These are phyloP conservation scores for Microcyclosporella mali DNA, from an alignment of 2,329 filamentous ascomycete genomes.

Conservation along the genomic window DNA sequence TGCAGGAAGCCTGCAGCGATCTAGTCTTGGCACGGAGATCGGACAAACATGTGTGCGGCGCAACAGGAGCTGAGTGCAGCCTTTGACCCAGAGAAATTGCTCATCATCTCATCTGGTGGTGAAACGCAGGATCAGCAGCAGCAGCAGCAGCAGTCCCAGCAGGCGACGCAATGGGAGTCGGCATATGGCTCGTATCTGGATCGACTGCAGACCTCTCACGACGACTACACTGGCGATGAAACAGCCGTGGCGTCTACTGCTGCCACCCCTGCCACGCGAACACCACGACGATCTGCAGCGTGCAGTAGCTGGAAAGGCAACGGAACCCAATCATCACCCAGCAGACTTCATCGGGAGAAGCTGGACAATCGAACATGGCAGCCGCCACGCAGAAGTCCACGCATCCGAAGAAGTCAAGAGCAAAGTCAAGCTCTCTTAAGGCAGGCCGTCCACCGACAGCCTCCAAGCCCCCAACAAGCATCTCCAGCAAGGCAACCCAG, in stretches of 20 bases:
- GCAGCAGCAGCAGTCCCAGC: too few species aligned
- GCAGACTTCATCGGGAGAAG: background rate
- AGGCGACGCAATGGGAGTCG: background rate
- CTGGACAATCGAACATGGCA: conserved; percentile 47
- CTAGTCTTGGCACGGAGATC: too few species aligned
- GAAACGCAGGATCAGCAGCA: too few species aligned
- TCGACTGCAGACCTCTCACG: background rate
- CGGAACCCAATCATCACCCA: background rate
- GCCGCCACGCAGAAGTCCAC: background rate
- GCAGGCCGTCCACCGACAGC: conserved; percentile 41
- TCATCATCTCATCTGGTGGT: too few species aligned
- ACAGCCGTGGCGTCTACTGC: background rate
- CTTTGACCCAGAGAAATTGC: too few species aligned
- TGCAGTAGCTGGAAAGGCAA: background rate
- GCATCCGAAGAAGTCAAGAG: conserved; percentile 5
- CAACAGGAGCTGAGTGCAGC: too few species aligned
- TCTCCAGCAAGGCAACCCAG: conserved; percentile 54
- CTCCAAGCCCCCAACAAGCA: conserved; percentile 30
- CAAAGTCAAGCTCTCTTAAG: conserved; percentile 5
- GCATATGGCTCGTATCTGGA: background rate
- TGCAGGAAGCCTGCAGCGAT: too few species aligned
- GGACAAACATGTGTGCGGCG: too few species aligned
- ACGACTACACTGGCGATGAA: background rate
- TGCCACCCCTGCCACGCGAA: background rate
- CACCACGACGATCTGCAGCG: background rate